Conservation (phyloP, 1,139 yeast genomes). For the Taphrina sp. region DNA sequence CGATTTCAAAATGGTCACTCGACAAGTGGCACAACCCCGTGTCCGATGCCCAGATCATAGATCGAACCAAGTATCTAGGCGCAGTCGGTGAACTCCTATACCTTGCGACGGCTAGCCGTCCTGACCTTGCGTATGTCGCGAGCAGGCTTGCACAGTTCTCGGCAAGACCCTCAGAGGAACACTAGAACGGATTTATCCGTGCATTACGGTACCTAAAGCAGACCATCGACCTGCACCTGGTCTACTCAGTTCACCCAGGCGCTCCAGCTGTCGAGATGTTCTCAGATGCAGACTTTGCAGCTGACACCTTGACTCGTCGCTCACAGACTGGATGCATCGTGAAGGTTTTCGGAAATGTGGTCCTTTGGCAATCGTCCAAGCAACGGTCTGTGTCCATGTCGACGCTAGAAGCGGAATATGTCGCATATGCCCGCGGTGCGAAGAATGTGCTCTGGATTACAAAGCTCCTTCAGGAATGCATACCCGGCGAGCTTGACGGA, state of each 20-base stretch:
- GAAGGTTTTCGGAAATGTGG: neutral
- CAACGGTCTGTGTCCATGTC: neutral
- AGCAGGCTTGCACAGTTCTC: neutral
- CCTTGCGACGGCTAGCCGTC: neutral
- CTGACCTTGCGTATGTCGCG: neutral
- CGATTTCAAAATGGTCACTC: no score
- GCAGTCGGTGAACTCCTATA: slow-evolving; percentile 1
- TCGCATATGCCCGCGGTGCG: neutral
- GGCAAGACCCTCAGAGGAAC: neutral
- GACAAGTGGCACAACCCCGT: neutral
- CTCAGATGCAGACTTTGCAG: slow-evolving; percentile 11
- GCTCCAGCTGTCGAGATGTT: neutral
- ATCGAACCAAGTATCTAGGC: neutral
- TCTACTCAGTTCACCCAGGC: neutral
- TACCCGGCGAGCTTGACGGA: neutral
- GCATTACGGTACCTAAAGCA: neutral
- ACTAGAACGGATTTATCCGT: neutral
- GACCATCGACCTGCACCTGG: neutral
- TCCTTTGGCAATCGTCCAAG: slow-evolving; percentile 3
- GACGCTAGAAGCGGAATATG: slow-evolving; percentile 3
- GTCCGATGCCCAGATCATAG: neutral
- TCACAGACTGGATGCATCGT: slow-evolving; percentile 1
- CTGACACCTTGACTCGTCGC: neutral
- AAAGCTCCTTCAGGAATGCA: neutral
- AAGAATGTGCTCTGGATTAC: neutral